These are phyloP conservation scores for Pyricularia grisea DNA, from an alignment of 2,329 filamentous ascomycete species.

Conservation along the genomic window DNA sequence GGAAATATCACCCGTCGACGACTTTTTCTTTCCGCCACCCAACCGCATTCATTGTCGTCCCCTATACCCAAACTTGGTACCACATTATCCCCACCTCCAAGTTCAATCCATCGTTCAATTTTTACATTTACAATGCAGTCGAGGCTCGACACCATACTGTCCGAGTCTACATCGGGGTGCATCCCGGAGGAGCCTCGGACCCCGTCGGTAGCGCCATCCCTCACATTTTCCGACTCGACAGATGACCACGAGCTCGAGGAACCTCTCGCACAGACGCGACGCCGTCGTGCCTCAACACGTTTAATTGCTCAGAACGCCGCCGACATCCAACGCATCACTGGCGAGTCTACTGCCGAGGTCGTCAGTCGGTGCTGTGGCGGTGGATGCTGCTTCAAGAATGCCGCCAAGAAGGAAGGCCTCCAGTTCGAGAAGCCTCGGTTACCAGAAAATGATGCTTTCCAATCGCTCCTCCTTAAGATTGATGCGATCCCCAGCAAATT, in stretches of 20 bases:
- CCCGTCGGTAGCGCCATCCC: slow-evolving; percentile 47
- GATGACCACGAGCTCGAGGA: slow-evolving; percentile 46
- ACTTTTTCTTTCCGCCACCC: not conserved
- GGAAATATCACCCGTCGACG: not conserved
- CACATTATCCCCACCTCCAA: not conserved
- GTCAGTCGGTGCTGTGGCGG: slow-evolving; percentile 56
- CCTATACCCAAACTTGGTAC: not conserved
- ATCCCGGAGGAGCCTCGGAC: slow-evolving; percentile 33
- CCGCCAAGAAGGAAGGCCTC: slow-evolving; percentile 31
- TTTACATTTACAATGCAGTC: slow-evolving; percentile 20
- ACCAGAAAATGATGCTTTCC: slow-evolving; percentile 80
- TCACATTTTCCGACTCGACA: slow-evolving; percentile 53
- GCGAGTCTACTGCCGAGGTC: slow-evolving; percentile 52
- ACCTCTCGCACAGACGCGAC: slow-evolving; percentile 23
- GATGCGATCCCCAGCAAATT: slow-evolving; percentile 65
- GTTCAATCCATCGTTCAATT: not conserved
- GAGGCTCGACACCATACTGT: slow-evolving; percentile 27
- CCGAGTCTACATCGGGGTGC: slow-evolving; percentile 28
- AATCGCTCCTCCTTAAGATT: slow-evolving; percentile 67
- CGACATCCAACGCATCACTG: slow-evolving; percentile 55
- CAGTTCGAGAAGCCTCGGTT: slow-evolving; percentile 43
- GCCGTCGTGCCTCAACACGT: slow-evolving; percentile 58
- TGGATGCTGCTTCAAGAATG: slow-evolving; percentile 49
- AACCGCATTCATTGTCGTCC: not conserved
- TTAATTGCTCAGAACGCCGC: slow-evolving; percentile 55